Evolutionary conservation across 2,329 filamentous ascomycete genomes (phyloP).

Genomic region (Elsinoe arachidis): DNA sequence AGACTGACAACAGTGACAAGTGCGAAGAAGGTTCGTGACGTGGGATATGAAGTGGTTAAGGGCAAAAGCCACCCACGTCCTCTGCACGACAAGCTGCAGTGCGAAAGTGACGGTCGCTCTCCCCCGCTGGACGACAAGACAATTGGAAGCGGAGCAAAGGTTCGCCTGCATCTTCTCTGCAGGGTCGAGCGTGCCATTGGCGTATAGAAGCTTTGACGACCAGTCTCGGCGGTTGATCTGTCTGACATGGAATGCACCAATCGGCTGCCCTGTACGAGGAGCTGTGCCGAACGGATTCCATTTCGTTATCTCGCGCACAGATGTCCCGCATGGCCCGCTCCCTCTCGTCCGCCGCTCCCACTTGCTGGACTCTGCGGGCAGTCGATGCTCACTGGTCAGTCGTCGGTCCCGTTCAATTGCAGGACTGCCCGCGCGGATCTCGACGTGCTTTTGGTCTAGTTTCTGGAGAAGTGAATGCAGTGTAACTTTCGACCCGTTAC

Average conservation of each 20-base stretch:
- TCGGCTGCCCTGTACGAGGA: background rate
- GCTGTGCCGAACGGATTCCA: conserved; percentile 9
- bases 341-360: conserved; percentile 1
- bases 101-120: background rate
- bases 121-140: conserved; percentile 10
- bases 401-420: background rate
- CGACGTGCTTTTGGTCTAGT: background rate
- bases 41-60: conserved; percentile 10
- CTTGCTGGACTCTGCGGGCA: too few species aligned
- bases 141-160: conserved; percentile 13
- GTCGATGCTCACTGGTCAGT: background rate
- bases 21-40: background rate
- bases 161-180: conserved; percentile 14
- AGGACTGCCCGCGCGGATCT: conserved; percentile 10
- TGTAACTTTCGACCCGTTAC: conserved; percentile 2
- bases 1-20: background rate
- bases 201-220: conserved; percentile 12
- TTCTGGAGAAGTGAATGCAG: background rate
- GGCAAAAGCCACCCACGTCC: conserved; percentile 10
- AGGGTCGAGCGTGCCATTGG: conserved; percentile 10
- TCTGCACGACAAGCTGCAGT: background rate
- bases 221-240: conserved; percentile 10
- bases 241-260: conserved; percentile 3
- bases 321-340: background rate
- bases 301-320: conserved; percentile 13